Base-by-base conservation (phyloP, 2,329 filamentous ascomycete genomes). In the Phialocephala subalpina region DNA sequence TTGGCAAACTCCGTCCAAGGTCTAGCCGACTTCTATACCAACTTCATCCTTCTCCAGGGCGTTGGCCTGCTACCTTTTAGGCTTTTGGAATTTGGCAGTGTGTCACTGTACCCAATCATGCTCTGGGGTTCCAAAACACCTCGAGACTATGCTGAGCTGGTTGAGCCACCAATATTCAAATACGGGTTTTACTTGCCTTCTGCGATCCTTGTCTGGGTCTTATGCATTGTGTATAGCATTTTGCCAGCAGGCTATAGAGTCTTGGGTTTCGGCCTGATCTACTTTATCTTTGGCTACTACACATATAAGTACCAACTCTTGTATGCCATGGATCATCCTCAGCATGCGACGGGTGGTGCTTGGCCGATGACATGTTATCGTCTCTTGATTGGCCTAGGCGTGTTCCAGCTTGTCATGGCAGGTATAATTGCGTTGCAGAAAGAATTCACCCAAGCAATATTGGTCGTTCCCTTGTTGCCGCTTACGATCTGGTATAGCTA, bases 291-390 rank as follows among this genome's bases (percentile, higher is more conserved):
- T 16, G 94, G 94, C 22, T 92, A 93, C 77, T 95, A 95, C 76
- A 92, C 93, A 36, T 97, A 97, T 86, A 97, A 97, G 78, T 99
- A 99, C 80, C 97, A 99, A 81, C 84, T 99, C 4, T 84, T 99
- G 4, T 99, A 99, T 78, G 94, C 96, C 36, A 99, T 99, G 96
- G 94, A 98, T 74, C 95, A 98, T 77, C 92, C 93, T 18, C 93
- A 97, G 75, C 94, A 97, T 76, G 93, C 94, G 18, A 98, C 95
- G 0, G 97, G 97, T 22, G 90, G 91, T 67, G 94, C 94, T 4
- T 99, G 96, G 96, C 91, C 92, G 58, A 97, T 99, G 86, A 97
- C 99, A 69, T 97, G 94, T 80, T 93, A 96, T 75, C 92, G 96
- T 40, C 86, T 97, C 66, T 87, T 98, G 63, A 82, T 97, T 27